Evolutionary conservation across 768 basidiomycete genomes (phyloP), one percentile per base, ranked within the genome.

Genomic region (Xanthoconium stramineum): DNA sequence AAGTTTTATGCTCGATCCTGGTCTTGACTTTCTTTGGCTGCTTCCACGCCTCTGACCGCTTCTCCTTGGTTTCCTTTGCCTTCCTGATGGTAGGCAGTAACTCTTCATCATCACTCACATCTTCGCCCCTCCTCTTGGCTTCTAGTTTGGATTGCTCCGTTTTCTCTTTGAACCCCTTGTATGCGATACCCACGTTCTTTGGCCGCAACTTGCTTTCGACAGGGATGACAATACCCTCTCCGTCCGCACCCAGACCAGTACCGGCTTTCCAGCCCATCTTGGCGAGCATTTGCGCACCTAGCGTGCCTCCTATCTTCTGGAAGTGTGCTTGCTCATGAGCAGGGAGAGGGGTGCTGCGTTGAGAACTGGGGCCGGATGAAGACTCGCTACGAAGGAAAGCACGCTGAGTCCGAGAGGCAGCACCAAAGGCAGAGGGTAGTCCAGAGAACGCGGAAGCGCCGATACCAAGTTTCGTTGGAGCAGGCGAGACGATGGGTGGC

Each of bases 201-300:
- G 89, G 91, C 6, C 94, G 83, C 52, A 94, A 62, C 68, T 92
- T 94, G 65, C 82, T 84, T 69, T 95, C 92, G 14, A 97, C 79
- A 0, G 94, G 94, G 6, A 85, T 84, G n/a, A 92, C 83, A 48
- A 95, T 95, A 63, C 94, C 94, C 61, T 88, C 84, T 1, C 88
- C 87, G 2, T 74, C 73, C 2, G 79, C 71, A 58, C 94, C 94
- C 10, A 96, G 79, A 61, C 94, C 94, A 4, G 79, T 78, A 5
- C 87, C 96, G 0, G 86, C 75, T 66, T 86, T 78, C 96, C 97
- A 99, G 9, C 97, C 97, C 88, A 95, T 94, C 76, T 95, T 98
- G 32, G 83, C 83, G 24, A 99, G 82, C 83, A 98, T 84, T 54
- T 87, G 86, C 19, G 95, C 90, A 62, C 94, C 96, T 58, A 93